Evolutionary conservation across 192 early-diverging fungal genomes (phyloP).

Genomic region (Umbelopsis isabellina): DNA sequence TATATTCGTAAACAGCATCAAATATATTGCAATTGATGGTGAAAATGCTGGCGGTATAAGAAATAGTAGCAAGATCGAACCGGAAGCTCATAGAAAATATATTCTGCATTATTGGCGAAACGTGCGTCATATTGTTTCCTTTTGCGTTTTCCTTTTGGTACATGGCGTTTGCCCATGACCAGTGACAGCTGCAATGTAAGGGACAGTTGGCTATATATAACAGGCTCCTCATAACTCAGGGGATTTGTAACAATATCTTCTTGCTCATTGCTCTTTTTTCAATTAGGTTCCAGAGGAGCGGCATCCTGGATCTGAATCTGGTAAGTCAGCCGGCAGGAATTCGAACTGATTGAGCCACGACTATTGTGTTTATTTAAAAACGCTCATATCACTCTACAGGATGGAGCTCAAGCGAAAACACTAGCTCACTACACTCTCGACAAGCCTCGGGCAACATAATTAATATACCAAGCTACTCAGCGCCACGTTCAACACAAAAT

Average conservation of each 20-base stretch:
- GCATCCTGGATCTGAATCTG: not conserved
- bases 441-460: not conserved
- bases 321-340: not conserved
- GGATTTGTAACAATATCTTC: too few species aligned
- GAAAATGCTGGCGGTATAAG: too few species aligned
- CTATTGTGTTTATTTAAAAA: too few species aligned
- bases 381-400: not conserved
- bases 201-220: not conserved
- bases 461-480: slow-evolving; percentile 11
- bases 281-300: slow-evolving; percentile 7
- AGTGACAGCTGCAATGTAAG: slow-evolving; percentile 17
- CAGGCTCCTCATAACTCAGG: too few species aligned
- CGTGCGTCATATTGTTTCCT: slow-evolving; percentile 14
- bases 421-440: not conserved
- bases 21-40: too few species aligned
- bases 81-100: too few species aligned
- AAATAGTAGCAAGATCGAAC: too few species aligned
- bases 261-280: too few species aligned
- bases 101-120: too few species aligned
- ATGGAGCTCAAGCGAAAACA: slow-evolving; percentile 5
- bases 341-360: too few species aligned
- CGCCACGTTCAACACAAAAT: slow-evolving; percentile 8
- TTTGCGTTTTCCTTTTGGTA: slow-evolving; percentile 4
- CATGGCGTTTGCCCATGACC: slow-evolving; percentile 19
- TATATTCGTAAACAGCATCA: too few species aligned